Percentiles rank a stretch among this genome's conserved stretches.
Evolutionary conservation across 345 rosid species (phyloP).

Genomic region (Cardamine chenopodiifolia): DNA sequence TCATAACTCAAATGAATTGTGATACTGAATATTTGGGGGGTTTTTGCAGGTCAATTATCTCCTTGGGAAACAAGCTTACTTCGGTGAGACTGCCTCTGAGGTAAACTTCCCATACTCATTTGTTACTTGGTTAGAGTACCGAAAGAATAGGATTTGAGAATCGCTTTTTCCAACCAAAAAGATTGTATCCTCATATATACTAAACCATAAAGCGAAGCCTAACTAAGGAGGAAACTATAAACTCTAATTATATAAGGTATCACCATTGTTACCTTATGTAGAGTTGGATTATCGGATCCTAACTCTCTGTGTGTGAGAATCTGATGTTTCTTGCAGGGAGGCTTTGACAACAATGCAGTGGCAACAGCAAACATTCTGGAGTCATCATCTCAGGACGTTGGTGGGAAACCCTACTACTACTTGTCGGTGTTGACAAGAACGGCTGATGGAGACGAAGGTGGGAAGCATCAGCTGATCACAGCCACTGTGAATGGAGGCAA

Average conservation of each 20-base stretch:
- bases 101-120: slow-evolving; percentile 43
- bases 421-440: slow-evolving; percentile 86
- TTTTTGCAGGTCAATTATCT: slow-evolving; percentile 71
- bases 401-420: slow-evolving; percentile 67
- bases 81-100: slow-evolving; percentile 76
- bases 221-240: not conserved
- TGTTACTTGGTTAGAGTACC: not conserved
- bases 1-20: not conserved
- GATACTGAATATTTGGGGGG: not conserved
- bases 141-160: not conserved
- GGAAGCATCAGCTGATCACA: slow-evolving; percentile 81
- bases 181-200: not conserved
- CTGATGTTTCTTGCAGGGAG: slow-evolving; percentile 61
- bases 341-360: slow-evolving; percentile 69
- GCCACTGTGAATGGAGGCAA: slow-evolving; percentile 81
- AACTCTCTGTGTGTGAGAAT: not conserved
- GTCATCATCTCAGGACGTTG: slow-evolving; percentile 41
- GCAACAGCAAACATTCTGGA: slow-evolving; percentile 93
- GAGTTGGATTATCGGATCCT: slow-evolving; percentile 8
- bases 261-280: slow-evolving; percentile 22
- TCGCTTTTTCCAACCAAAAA: not conserved
- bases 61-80: slow-evolving; percentile 83
- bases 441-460: slow-evolving; percentile 97
- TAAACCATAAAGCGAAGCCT: not conserved
- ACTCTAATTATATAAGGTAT: not conserved